Evolutionary conservation across 2,329 filamentous ascomycete species (phyloP).

Genomic region (Phoma sp.): DNA sequence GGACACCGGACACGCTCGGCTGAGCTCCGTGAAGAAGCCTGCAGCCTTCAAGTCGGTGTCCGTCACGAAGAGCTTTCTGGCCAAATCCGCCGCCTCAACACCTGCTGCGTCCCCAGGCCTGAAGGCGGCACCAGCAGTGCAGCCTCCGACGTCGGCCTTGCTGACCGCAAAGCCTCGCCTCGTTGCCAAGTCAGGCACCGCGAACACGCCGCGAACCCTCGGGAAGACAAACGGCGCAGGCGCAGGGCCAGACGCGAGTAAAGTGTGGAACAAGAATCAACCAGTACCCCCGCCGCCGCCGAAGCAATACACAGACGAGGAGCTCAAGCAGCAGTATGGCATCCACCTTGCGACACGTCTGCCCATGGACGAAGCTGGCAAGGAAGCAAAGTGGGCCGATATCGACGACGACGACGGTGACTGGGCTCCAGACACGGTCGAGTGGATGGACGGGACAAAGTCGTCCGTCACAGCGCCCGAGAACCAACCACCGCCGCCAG

Average conservation of each 20-base stretch:
- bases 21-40: conserved; percentile 69
- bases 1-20: conserved; percentile 66
- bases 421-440: conserved; percentile 83
- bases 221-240: conserved; percentile 65
- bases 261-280: conserved; percentile 89
- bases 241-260: conserved; percentile 71
- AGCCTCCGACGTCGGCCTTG: conserved; percentile 51
- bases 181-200: conserved; percentile 74
- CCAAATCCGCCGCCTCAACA: conserved; percentile 68
- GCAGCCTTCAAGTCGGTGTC: conserved; percentile 84
- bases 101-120: conserved; percentile 60
- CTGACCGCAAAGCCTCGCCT: conserved; percentile 70
- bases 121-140: conserved; percentile 55
- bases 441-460: conserved; percentile 88
- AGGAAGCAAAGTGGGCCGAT: conserved; percentile 86
- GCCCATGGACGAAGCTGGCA: conserved; percentile 73
- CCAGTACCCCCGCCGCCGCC: conserved; percentile 75
- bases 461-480: conserved; percentile 71
- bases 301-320: conserved; percentile 85
- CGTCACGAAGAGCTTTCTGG: conserved; percentile 84
- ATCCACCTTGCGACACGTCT: conserved; percentile 84
- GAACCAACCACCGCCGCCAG: conserved; percentile 37
- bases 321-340: conserved; percentile 81
- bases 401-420: conserved; percentile 90
- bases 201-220: conserved; percentile 59